A percentile compares a stretch with the other conserved stretches of the same genome.
Evolutionary conservation across 805 yeast species (phyloP).

Genomic region (Metschnikowia reukaufii): DNA sequence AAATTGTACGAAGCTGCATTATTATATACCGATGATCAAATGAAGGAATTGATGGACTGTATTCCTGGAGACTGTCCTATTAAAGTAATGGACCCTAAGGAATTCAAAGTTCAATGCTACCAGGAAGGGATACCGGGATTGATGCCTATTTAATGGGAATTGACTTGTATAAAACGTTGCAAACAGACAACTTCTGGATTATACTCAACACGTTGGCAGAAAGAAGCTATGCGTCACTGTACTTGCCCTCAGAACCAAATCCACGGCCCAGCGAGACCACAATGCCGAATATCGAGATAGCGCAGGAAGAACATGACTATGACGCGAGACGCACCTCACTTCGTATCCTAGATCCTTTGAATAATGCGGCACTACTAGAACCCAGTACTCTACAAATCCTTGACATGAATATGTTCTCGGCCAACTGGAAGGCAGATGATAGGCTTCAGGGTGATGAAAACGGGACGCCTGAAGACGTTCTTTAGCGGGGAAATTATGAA

Average conservation of each 20-base stretch:
- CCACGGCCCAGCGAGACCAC: not conserved
- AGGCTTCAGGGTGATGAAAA: conserved; percentile 1
- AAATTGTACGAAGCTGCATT: conserved; percentile 9
- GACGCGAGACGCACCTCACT: not conserved
- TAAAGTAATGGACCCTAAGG: not conserved
- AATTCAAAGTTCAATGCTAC: conserved; percentile 12
- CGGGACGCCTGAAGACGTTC: not conserved
- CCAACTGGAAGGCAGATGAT: conserved; percentile 16
- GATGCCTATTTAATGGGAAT: conserved; percentile 13
- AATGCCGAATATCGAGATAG: not conserved
- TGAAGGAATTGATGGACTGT: conserved; percentile 7
- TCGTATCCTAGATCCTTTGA: conserved; percentile 1
- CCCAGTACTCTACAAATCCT: conserved; percentile 10
- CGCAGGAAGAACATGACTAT: not conserved
- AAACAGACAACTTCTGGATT: conserved; percentile 22
- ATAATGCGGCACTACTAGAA: conserved; percentile 1
- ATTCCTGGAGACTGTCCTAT: conserved; percentile 12
- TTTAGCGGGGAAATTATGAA: not conserved
- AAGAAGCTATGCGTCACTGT: conserved; percentile 11
- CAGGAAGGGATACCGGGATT: conserved; percentile 7
- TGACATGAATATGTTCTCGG: conserved; percentile 14
- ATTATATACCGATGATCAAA: conserved; percentile 14
- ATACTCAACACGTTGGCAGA: conserved; percentile 14
- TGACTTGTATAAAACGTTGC: conserved; percentile 19
- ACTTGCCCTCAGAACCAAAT: conserved; percentile 2